Evolutionary conservation across 164 flowering plant species (phyloP).

Genomic region (Warburgia ugandensis): DNA sequence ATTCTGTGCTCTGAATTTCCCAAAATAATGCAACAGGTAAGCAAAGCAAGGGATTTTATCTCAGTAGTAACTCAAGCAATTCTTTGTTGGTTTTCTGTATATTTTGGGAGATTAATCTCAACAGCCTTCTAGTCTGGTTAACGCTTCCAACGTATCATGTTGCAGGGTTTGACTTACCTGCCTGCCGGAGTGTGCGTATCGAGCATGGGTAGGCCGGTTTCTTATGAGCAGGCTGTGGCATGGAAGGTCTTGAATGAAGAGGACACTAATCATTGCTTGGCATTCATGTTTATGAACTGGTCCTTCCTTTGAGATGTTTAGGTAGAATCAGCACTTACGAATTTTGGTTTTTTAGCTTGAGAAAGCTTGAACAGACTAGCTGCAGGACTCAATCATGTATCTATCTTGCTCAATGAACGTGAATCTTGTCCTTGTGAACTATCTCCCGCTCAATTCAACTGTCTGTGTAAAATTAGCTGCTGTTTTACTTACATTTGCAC

Average conservation of each 20-base stretch:
- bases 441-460: too few species aligned
- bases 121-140: neutral
- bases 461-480: too few species aligned
- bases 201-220: conserved; percentile 71
- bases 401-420: too few species aligned
- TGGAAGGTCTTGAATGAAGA: conserved; percentile 82
- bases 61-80: neutral
- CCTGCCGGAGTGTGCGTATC: conserved; percentile 75
- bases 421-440: too few species aligned
- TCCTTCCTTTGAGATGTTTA: conserved; percentile 49
- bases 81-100: neutral
- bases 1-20: conserved; percentile 50
- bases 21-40: conserved; percentile 61
- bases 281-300: conserved; percentile 84
- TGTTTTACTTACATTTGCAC: too few species aligned
- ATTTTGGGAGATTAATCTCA: neutral
- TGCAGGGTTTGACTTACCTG: conserved; percentile 68
- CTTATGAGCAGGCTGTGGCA: conserved; percentile 75
- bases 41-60: neutral
- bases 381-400: too few species aligned
- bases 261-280: conserved; percentile 62
- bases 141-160: neutral
- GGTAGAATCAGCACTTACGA: too few species aligned
- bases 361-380: too few species aligned
- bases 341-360: too few species aligned